These are phyloP conservation scores for Cardamine resedifolia DNA, from an alignment of 345 rosid genomes.

Conservation along the genomic window DNA sequence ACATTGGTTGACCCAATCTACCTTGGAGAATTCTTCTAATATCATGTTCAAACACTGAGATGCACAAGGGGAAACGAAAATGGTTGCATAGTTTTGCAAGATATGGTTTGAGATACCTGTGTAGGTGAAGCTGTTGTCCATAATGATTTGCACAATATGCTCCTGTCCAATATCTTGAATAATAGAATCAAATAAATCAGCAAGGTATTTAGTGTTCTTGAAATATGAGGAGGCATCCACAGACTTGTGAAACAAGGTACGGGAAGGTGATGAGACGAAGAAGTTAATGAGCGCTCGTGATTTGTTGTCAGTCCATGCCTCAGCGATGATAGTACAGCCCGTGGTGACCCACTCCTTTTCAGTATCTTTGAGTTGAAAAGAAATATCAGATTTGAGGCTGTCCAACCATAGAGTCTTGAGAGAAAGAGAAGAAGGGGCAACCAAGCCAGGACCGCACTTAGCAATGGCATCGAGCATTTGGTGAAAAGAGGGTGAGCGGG, in stretches of 20 bases:
- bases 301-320: conserved; percentile 84
- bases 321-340: conserved; percentile 77
- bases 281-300: conserved; percentile 80
- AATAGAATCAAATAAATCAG: conserved; percentile 74
- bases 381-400: conserved; percentile 61
- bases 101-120: conserved; percentile 70
- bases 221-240: conserved; percentile 79
- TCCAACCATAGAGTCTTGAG: conserved; percentile 65
- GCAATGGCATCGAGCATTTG: conserved; percentile 70
- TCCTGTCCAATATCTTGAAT: conserved; percentile 78
- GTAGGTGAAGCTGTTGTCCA: conserved; percentile 66
- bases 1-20: conserved; percentile 87
- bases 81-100: conserved; percentile 65
- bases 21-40: conserved; percentile 82
- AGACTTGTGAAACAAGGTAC: conserved; percentile 76
- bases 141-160: conserved; percentile 80
- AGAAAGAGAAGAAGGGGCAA: conserved; percentile 55
- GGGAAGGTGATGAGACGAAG: conserved; percentile 78
- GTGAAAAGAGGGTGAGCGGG: conserved; percentile 72
- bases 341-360: conserved; percentile 86
- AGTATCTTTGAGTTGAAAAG: conserved; percentile 50
- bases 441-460: conserved; percentile 57
- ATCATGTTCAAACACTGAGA: conserved; percentile 79
- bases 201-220: conserved; percentile 68
- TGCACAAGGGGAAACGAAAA: conserved; percentile 84